These are phyloP conservation scores for Ganoderma resinaceum DNA, from an alignment of 1,284 basidiomycete species.

Conservation along the genomic window DNA sequence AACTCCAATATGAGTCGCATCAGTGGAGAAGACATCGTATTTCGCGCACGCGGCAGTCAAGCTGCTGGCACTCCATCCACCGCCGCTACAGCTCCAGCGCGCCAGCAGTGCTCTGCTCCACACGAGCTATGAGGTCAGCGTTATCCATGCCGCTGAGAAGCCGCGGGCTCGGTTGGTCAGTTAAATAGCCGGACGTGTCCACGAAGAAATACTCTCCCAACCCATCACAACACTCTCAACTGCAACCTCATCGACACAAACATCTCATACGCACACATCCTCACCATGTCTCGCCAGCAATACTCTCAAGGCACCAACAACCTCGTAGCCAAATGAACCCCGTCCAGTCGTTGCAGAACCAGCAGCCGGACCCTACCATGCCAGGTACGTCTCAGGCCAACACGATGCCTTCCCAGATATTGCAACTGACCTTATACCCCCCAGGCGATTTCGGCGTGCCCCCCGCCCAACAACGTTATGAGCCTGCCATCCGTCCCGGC, in stretches of 20 bases:
- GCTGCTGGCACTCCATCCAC: background rate
- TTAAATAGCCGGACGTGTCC: background rate
- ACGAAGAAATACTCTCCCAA: background rate
- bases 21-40: no score
- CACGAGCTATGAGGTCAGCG: constrained; percentile 4
- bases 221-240: background rate
- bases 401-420: background rate
- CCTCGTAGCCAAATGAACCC: background rate
- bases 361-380: background rate
- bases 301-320: background rate
- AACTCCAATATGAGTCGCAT: no score
- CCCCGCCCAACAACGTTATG: background rate
- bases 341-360: background rate
- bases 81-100: background rate
- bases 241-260: background rate
- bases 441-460: background rate
- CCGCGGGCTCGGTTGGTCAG: background rate
- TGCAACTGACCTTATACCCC: background rate
- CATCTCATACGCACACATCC: background rate
- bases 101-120: background rate
- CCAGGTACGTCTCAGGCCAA: background rate
- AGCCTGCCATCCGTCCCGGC: background rate
- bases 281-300: background rate
- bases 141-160: background rate
- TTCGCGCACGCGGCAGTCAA: background rate